These are phyloP conservation scores for Adansonia rubrostipa DNA, from an alignment of 441 rosid species.

Conservation along the genomic window DNA sequence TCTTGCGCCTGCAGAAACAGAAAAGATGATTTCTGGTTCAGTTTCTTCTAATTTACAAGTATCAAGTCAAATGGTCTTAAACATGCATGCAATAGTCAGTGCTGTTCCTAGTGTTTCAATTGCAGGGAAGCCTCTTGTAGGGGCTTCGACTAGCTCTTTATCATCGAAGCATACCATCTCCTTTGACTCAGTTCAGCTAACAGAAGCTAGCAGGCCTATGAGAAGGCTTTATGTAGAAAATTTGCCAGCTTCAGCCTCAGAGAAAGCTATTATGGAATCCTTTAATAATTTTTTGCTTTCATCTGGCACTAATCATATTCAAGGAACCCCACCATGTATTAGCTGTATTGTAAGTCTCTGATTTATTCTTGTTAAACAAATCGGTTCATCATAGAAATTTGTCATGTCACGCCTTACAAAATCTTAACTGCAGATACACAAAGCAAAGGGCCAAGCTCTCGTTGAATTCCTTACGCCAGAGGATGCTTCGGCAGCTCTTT, in stretches of 20 bases:
- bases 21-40: constrained; percentile 38
- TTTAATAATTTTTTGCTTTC: constrained; percentile 71
- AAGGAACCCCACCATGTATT: constrained; percentile 81
- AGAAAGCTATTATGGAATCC: constrained; percentile 69
- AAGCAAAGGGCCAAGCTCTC: constrained; percentile 81
- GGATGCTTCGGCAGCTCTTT: constrained; percentile 93
- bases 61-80: constrained; percentile 45
- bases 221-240: constrained; percentile 89
- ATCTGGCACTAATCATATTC: constrained; percentile 62
- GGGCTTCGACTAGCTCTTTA: constrained; percentile 41
- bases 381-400: constrained; percentile 25
- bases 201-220: constrained; percentile 80
- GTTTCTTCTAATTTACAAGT: constrained; percentile 48
- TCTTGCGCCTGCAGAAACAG: constrained; percentile 54
- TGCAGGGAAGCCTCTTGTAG: constrained; percentile 47
- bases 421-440: constrained; percentile 60
- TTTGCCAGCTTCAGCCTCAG: constrained; percentile 78
- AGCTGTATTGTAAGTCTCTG: constrained; percentile 80
- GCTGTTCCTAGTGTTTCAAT: constrained; percentile 47
- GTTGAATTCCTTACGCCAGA: constrained; percentile 93
- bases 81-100: constrained; percentile 43
- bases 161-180: constrained; percentile 44
- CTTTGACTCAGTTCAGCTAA: constrained; percentile 75
- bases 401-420: constrained; percentile 22
- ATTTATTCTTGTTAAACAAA: constrained; percentile 30